Conservation (phyloP, 2,329 filamentous ascomycete genomes). For the Aspergillus luchuensis region DNA sequence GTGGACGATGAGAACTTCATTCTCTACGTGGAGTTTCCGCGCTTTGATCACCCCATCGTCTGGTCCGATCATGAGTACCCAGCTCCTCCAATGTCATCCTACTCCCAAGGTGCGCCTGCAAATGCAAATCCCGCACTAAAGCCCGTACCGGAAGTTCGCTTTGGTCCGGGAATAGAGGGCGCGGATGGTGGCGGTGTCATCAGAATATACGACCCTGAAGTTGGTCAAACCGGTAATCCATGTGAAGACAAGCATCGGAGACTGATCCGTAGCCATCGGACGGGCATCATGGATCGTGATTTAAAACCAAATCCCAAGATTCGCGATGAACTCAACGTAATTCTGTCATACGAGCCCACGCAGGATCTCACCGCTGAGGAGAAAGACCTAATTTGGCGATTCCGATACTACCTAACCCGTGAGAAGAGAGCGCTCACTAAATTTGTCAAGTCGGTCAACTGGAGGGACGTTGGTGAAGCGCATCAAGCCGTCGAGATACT, state of each 20-base stretch:
- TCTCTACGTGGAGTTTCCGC: conserved; percentile 86
- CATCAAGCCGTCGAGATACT: conserved; percentile 88
- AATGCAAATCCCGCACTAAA: conserved; percentile 72
- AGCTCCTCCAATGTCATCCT: conserved; percentile 75
- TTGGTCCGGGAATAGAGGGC: conserved; percentile 84
- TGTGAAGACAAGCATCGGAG: conserved; percentile 93
- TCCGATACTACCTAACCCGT: conserved; percentile 87
- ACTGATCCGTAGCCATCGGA: conserved; percentile 86
- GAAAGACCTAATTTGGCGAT: conserved; percentile 96
- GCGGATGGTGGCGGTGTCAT: conserved; percentile 64
- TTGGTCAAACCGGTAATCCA: conserved; percentile 85
- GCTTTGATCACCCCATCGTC: conserved; percentile 93
- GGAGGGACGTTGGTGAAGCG: conserved; percentile 81
- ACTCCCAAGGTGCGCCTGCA: conserved; percentile 65
- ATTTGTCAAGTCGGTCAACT: conserved; percentile 96
- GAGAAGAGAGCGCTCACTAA: conserved; percentile 94
- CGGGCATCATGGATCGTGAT: conserved; percentile 92
- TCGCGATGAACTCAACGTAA: conserved; percentile 85
- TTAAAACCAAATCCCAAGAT: conserved; percentile 95
- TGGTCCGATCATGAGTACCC: conserved; percentile 94
- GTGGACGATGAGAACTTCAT: conserved; percentile 68
- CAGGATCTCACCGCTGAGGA: conserved; percentile 86
- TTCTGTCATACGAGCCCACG: conserved; percentile 90
- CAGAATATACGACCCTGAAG: conserved; percentile 89
- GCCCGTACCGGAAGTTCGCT: conserved; percentile 82